A percentile compares a stretch with the other conserved stretches of the same genome.
Conservation (phyloP, 257 asterid genomes). For the Orobanche coerulescens region DNA sequence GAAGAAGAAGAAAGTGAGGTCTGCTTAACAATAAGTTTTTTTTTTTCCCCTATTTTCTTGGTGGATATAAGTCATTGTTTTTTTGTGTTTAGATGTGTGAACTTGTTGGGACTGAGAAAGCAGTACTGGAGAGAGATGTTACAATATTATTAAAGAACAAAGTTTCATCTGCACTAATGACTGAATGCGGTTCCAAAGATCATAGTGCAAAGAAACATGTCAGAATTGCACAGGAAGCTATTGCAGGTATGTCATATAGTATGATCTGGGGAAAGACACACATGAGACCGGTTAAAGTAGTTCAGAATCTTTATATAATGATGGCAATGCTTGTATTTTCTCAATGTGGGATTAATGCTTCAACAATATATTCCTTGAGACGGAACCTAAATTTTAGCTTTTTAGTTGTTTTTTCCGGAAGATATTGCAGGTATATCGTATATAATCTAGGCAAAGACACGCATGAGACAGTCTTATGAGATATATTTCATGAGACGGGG, state of each 20-base stretch:
- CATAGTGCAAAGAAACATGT: conserved; percentile 56
- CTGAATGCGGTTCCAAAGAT: conserved; percentile 57
- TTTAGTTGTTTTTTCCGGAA: too few relatives aligned
- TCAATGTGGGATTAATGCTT: too few relatives aligned
- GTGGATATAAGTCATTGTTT: neutral
- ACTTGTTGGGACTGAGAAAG: conserved; percentile 41
- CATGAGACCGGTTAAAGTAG: too few relatives aligned
- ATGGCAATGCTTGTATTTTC: too few relatives aligned
- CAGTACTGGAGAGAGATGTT: conserved; percentile 51
- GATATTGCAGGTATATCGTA: too few relatives aligned
- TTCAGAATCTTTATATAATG: too few relatives aligned
- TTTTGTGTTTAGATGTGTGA: conserved; percentile 32
- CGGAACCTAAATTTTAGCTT: too few relatives aligned
- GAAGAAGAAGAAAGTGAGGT: conserved; percentile 41
- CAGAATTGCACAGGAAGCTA: conserved; percentile 77
- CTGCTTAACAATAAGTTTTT: conserved; percentile 5
- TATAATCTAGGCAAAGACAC: too few relatives aligned
- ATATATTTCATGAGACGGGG: too few relatives aligned
- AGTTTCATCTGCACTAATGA: conserved; percentile 54
- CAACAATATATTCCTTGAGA: too few relatives aligned
- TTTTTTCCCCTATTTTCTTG: neutral
- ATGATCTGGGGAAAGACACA: too few relatives aligned
- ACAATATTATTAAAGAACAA: conserved; percentile 38
- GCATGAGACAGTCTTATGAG: too few relatives aligned
- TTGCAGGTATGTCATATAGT: conserved; percentile 87